A percentile compares a stretch with the other conserved stretches of the same genome.
Conservation (phyloP, 2,329 filamentous ascomycete species). For the Ophiocordyceps camponoti-floridani region DNA sequence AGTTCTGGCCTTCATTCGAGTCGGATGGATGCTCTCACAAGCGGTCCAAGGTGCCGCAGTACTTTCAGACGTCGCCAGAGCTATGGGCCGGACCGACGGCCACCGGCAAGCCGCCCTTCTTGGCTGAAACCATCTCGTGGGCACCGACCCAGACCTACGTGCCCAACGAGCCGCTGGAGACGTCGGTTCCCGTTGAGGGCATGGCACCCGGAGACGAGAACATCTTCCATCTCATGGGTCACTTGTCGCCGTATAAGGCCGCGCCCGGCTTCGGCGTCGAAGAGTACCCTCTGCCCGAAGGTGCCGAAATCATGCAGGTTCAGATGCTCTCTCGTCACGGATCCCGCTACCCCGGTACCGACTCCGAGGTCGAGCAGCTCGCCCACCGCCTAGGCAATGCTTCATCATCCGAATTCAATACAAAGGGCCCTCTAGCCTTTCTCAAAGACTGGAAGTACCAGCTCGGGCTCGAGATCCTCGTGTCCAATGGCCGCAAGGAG, state of each 20-base stretch:
- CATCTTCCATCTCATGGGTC: slow-evolving; percentile 55
- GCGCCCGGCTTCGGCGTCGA: slow-evolving; percentile 58
- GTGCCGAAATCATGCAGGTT: slow-evolving; percentile 51
- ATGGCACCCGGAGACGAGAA: slow-evolving; percentile 36
- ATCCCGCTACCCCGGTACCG: slow-evolving; percentile 50
- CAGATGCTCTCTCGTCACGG: slow-evolving; percentile 60
- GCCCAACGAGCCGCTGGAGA: slow-evolving; percentile 54
- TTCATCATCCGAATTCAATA: slow-evolving; percentile 31
- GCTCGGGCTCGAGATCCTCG: slow-evolving; percentile 53
- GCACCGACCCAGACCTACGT: slow-evolving; percentile 47
- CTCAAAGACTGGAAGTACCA: slow-evolving; percentile 51
- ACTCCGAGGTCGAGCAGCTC: slow-evolving; percentile 34
- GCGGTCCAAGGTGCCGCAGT: slow-evolving; percentile 33
- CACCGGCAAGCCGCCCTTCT: slow-evolving; percentile 51
- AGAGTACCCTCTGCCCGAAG: slow-evolving; percentile 49
- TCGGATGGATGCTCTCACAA: slow-evolving; percentile 12
- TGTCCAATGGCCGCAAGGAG: slow-evolving; percentile 55
- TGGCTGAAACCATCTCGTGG: slow-evolving; percentile 53
- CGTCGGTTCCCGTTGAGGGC: slow-evolving; percentile 47
- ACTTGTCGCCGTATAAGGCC: slow-evolving; percentile 49
- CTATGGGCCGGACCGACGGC: slow-evolving; percentile 47
- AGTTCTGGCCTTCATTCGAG: slow-evolving; percentile 13
- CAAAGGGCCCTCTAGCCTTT: slow-evolving; percentile 43
- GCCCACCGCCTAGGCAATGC: slow-evolving; percentile 39
- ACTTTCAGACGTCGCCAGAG: slow-evolving; percentile 44